Conservation (phyloP, 1,284 basidiomycete species). For the Microbotryum violaceum region DNA sequence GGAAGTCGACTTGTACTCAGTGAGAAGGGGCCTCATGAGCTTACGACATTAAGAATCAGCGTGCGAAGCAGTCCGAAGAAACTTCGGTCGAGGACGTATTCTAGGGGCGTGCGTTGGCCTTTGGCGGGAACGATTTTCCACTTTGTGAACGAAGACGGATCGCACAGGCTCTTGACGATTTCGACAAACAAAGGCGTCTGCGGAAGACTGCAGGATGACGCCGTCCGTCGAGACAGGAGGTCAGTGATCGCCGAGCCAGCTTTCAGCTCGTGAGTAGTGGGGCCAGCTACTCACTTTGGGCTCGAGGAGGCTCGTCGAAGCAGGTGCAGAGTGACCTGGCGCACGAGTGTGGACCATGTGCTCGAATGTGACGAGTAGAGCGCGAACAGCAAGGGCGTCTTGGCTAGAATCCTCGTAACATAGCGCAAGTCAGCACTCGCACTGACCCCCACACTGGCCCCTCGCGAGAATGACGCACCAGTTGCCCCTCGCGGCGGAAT, state of each 20-base stretch:
- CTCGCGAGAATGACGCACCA: background rate
- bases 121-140: background rate
- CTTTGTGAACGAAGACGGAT: constrained; percentile 26
- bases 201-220: background rate
- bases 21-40: constrained; percentile 32
- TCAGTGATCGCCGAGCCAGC: background rate
- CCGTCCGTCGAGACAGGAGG: background rate
- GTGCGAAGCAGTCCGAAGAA: constrained; percentile 14
- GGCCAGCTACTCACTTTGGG: constrained; percentile 39
- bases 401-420: constrained; percentile 5
- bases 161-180: constrained; percentile 29
- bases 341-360: constrained; percentile 38
- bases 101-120: constrained; percentile 1
- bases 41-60: constrained; percentile 18
- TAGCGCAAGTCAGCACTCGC: background rate
- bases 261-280: too few species aligned
- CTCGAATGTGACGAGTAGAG: constrained; percentile 1
- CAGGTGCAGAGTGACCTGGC: constrained; percentile 32
- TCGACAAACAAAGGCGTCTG: constrained; percentile 34
- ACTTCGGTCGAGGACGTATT: constrained; percentile 7
- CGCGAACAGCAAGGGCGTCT: constrained; percentile 20
- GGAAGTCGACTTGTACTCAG: constrained; percentile 28
- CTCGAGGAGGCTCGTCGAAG: constrained; percentile 44
- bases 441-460: constrained; percentile 46
- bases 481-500: background rate